These are phyloP conservation scores for Malus hybrid DNA, from an alignment of 331 rosid genomes.

Conservation along the genomic window DNA sequence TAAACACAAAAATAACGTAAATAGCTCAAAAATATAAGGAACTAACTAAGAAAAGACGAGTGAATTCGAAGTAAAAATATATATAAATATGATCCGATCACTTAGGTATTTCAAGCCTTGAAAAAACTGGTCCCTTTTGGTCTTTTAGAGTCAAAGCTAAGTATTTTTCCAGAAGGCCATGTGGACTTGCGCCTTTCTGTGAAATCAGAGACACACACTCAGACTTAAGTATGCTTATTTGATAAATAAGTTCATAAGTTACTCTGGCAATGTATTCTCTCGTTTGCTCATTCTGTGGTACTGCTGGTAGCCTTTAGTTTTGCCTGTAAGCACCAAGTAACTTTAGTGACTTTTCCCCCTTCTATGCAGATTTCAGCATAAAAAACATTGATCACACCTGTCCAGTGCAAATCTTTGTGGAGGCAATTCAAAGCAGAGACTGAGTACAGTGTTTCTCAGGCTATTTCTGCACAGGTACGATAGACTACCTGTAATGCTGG, in stretches of 20 bases:
- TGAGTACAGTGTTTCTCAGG: slow-evolving; percentile 90
- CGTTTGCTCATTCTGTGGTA: neutral
- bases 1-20: too few relatives aligned
- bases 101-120: neutral
- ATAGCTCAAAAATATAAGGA: too few relatives aligned
- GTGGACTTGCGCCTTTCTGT: neutral
- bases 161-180: neutral
- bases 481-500: neutral
- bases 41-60: too few relatives aligned
- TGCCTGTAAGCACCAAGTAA: neutral
- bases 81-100: too few relatives aligned
- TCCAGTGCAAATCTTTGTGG: slow-evolving; percentile 95
- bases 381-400: slow-evolving; percentile 81
- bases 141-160: neutral
- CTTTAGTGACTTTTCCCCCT: slow-evolving; percentile 2
- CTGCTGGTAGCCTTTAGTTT: neutral
- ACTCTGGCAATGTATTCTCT: neutral
- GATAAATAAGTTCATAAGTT: neutral
- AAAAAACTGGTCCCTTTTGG: neutral
- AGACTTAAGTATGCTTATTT: neutral
- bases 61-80: too few relatives aligned
- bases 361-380: slow-evolving; percentile 54
- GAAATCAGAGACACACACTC: neutral
- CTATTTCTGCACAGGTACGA: slow-evolving; percentile 91
- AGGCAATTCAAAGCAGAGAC: slow-evolving; percentile 92